These are phyloP conservation scores for Phytophthora brassicae DNA, from an alignment of 352 stramenopile species.

Conservation along the genomic window DNA sequence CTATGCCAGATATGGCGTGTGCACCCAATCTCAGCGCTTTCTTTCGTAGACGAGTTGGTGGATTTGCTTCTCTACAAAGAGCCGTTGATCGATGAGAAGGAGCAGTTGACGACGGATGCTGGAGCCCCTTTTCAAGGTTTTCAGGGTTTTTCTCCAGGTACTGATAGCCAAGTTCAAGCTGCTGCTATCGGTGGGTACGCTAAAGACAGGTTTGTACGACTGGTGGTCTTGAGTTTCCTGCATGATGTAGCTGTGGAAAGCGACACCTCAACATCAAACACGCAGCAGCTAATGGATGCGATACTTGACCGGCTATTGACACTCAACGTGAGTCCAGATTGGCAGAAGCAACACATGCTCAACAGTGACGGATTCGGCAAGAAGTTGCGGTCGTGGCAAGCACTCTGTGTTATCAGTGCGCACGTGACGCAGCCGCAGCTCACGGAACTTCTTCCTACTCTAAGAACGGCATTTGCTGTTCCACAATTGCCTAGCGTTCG, in stretches of 20 bases:
- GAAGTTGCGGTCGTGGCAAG: slow-evolving; percentile 79
- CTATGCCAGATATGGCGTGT: slow-evolving; percentile 69
- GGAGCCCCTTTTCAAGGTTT: slow-evolving; percentile 26
- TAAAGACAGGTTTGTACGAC: slow-evolving; percentile 70
- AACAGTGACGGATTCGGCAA: slow-evolving; percentile 82
- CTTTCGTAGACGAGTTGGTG: slow-evolving; percentile 71
- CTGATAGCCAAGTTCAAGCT: slow-evolving; percentile 9
- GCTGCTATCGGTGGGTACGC: slow-evolving; percentile 31
- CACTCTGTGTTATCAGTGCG: slow-evolving; percentile 67
- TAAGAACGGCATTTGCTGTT: slow-evolving; percentile 57
- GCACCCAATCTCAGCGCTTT: slow-evolving; percentile 42
- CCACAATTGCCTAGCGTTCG: slow-evolving; percentile 70
- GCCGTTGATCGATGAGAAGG: slow-evolving; percentile 67
- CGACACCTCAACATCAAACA: slow-evolving; percentile 1
- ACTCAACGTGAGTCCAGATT: slow-evolving; percentile 62
- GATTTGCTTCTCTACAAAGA: slow-evolving; percentile 76
- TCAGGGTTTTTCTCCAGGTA: slow-evolving; percentile 17
- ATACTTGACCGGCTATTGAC: slow-evolving; percentile 45
- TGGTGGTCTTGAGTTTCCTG: slow-evolving; percentile 70
- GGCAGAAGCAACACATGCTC: slow-evolving; percentile 83
- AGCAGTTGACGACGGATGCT: slow-evolving; percentile 37
- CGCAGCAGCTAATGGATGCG: slow-evolving; percentile 37
- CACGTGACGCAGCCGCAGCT: slow-evolving; percentile 40
- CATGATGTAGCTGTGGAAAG: slow-evolving; percentile 49
- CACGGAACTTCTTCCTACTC: slow-evolving; percentile 21